Evolutionary conservation across 495 filamentous ascomycete genomes (phyloP), one percentile per base, ranked within the genome.

Genomic region (Penicillium daleae): DNA sequence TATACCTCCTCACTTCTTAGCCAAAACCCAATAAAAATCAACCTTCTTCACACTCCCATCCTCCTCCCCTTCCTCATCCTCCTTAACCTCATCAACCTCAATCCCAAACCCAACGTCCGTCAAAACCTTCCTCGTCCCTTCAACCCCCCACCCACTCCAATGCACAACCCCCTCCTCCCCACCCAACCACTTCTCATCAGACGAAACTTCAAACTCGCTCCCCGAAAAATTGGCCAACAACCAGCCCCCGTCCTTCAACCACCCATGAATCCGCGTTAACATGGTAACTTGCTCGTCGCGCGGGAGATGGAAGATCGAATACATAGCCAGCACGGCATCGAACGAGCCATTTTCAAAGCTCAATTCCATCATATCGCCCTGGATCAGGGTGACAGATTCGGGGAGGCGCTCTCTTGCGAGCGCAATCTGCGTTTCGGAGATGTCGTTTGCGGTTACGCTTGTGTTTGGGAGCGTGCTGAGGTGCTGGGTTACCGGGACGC

Each of bases 251-350:
- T 73, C 70, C 56, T 76, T 79, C 49, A 83, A 58, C 81, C 81
- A 82, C 3, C 8, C 22, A 12, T 32, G 57, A 35, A 81, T 76
- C 29, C 72, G 67, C 10, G 17, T 7, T 12, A 83, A 61, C 33
- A 82, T 63, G 3, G 57, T 56, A 2, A 26, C 60, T 46, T 82
- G 79, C 59, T 83, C 77, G 4, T 62, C 59, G 6, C 79, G 69
- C 5, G 79, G 79, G 1, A 83, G 68, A 61, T 83, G 81, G 51
- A 82, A 74, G 33, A 82, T 69, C 5, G 76, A 75, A 56, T 80
- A 81, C 60, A 83, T 71, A 0, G 61, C 76, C 12, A 80, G 37
- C 2, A 82, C 78, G 1, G 78, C 79, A 55, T 76, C 67, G 56
- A 82, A 77, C 4, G 59, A 58, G 27, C 27, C 66, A 0, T 50